Percentiles rank a stretch among this genome's conserved stretches.
Evolutionary conservation across 1,284 basidiomycete species (phyloP).

Genomic region (Pseudozyma flocculosa): DNA sequence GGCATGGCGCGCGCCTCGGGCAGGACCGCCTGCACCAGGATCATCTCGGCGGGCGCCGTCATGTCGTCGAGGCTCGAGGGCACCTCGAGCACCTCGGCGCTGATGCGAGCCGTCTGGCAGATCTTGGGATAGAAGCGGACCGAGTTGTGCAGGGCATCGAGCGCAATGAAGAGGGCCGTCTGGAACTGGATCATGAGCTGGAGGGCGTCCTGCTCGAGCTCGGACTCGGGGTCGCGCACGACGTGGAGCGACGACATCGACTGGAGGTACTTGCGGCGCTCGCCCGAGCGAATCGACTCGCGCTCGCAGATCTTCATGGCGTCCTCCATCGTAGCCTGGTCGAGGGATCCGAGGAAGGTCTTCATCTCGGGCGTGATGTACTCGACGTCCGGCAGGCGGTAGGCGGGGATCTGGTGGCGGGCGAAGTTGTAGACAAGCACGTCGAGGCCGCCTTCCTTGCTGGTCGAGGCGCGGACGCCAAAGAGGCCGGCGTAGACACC

Average conservation of each 20-base stretch:
- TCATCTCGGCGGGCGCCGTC: constrained; percentile 55
- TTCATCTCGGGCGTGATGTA: constrained; percentile 59
- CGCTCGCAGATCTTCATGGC: constrained; percentile 59
- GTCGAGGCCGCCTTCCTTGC: constrained; percentile 53
- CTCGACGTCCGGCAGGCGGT: constrained; percentile 62
- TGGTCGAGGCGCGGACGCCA: constrained; percentile 61
- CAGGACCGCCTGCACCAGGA: constrained; percentile 62
- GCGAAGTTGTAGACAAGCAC: constrained; percentile 64
- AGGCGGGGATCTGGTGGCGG: constrained; percentile 63
- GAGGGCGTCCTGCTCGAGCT: constrained; percentile 45
- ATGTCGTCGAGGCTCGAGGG: constrained; percentile 58
- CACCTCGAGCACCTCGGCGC: constrained; percentile 62
- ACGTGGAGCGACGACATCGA: constrained; percentile 34
- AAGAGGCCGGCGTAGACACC: constrained; percentile 63
- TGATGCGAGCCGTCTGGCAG: constrained; percentile 59
- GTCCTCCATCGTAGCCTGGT: constrained; percentile 60
- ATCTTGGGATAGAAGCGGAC: constrained; percentile 61
- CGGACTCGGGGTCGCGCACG: constrained; percentile 26
- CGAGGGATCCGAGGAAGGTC: constrained; percentile 59
- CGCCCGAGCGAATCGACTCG: constrained; percentile 56
- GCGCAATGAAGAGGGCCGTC: constrained; percentile 61
- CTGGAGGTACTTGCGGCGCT: constrained; percentile 47
- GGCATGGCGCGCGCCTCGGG: constrained; percentile 56
- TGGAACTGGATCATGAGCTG: constrained; percentile 62
- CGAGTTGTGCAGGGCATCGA: constrained; percentile 61